These are phyloP conservation scores for Flaveria trinervia DNA, from an alignment of 129 eudicot genomes.

Conservation along the genomic window DNA sequence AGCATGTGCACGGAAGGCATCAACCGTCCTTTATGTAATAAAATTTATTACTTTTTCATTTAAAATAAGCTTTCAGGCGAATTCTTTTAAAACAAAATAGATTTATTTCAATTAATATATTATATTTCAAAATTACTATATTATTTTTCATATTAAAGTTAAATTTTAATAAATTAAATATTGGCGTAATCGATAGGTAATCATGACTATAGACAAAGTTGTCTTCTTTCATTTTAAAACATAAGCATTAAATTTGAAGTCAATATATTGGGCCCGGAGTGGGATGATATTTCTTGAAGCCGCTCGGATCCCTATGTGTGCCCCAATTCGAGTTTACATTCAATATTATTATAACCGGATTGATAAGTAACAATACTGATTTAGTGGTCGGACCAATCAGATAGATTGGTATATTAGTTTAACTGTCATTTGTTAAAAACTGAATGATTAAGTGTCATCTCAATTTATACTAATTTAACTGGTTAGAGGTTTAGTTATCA, in stretches of 20 bases:
- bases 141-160: neutral
- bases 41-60: slow-evolving; percentile 7
- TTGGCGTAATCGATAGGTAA: slow-evolving; percentile 26
- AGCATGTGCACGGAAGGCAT: slow-evolving; percentile 43
- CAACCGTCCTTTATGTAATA: slow-evolving; percentile 28
- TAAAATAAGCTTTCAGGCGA: slow-evolving; percentile 6
- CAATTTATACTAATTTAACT: no score
- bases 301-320: slow-evolving; percentile 25
- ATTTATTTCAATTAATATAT: neutral
- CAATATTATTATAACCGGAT: neutral
- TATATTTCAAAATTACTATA: neutral
- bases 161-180: neutral
- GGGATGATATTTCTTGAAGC: slow-evolving; percentile 42
- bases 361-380: neutral
- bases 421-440: no score
- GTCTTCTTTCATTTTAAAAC: slow-evolving; percentile 31
- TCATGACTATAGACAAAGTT: slow-evolving; percentile 40
- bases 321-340: slow-evolving; percentile 16
- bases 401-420: no score
- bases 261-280: slow-evolving; percentile 24
- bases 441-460: no score
- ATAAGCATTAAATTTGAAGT: slow-evolving; percentile 6
- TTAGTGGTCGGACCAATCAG: no score
- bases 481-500: no score
- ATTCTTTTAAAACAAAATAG: neutral